Percentiles rank a stretch among this genome's conserved stretches.
Conservation (phyloP, 129 eudicot genomes). For the Centaurea solstitialis region DNA sequence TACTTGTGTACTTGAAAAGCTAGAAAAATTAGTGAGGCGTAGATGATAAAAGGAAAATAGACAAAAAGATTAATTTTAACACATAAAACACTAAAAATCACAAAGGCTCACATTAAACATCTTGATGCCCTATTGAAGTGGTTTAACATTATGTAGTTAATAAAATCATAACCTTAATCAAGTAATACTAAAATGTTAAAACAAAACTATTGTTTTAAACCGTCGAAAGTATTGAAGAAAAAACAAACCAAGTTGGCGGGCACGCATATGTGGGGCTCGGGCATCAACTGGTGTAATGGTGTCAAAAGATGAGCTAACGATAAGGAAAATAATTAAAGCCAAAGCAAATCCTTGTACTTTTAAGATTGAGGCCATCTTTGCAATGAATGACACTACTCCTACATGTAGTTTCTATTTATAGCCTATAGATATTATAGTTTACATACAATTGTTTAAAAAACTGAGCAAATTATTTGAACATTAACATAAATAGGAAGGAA, state of each 20-base stretch:
- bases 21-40: too few relatives aligned
- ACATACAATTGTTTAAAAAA: not conserved
- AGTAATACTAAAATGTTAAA: not conserved
- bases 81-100: too few relatives aligned
- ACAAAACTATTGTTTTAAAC: not conserved
- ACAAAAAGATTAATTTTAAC: too few relatives aligned
- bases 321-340: constrained; percentile 17
- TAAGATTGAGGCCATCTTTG: constrained; percentile 12
- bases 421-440: not conserved
- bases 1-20: too few relatives aligned
- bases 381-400: not conserved
- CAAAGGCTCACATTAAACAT: too few relatives aligned
- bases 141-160: not conserved
- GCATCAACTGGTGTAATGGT: constrained; percentile 4
- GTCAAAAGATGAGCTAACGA: not conserved
- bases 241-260: constrained; percentile 32
- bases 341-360: constrained; percentile 13
- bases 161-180: not conserved
- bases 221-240: not conserved
- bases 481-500: constrained; percentile 13
- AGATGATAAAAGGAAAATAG: too few relatives aligned
- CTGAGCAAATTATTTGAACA: not conserved
- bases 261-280: constrained; percentile 9
- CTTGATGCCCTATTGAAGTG: not conserved
- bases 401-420: constrained; percentile 19